Percentiles rank a stretch among this genome's conserved stretches.
Evolutionary conservation across 148 eudicot genomes (phyloP).

Genomic region (Camellia sinensis): DNA sequence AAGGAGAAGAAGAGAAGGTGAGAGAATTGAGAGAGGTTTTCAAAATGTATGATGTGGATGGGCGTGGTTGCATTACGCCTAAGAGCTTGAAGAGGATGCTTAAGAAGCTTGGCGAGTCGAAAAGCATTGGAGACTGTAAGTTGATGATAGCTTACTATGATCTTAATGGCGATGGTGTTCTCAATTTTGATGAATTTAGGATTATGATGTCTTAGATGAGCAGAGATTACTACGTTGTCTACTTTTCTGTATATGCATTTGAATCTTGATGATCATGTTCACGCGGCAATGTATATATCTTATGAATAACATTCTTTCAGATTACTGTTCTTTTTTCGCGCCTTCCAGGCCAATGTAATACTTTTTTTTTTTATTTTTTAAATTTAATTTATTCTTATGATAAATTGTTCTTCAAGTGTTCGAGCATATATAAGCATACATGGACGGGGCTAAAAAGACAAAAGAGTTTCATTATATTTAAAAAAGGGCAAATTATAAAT

Average conservation of each 20-base stretch:
- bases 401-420: no score
- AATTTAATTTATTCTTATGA: not conserved
- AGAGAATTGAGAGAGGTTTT: conserved; percentile 34
- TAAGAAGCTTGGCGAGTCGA: conserved; percentile 20
- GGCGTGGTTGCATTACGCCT: conserved; percentile 29
- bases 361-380: no score
- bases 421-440: no score
- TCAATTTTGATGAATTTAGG: conserved; percentile 32
- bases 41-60: conserved; percentile 31
- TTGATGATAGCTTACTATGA: conserved; percentile 27
- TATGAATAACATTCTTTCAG: not conserved
- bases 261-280: not conserved
- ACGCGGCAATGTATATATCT: not conserved
- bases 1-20: conserved; percentile 33
- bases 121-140: conserved; percentile 17
- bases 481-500: no score
- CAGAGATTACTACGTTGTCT: not conserved
- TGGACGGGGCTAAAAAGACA: no score
- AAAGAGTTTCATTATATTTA: no score
- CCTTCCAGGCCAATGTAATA: not conserved
- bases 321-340: not conserved
- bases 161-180: conserved; percentile 33
- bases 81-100: conserved; percentile 34
- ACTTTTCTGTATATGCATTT: not conserved
- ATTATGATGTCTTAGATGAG: conserved; percentile 27